Percentiles rank a stretch among this genome's conserved stretches.
phyloP scores from a whole-genome alignment of 2,329 filamentous ascomycete species.

The Botryotinia globosa region DNA sequence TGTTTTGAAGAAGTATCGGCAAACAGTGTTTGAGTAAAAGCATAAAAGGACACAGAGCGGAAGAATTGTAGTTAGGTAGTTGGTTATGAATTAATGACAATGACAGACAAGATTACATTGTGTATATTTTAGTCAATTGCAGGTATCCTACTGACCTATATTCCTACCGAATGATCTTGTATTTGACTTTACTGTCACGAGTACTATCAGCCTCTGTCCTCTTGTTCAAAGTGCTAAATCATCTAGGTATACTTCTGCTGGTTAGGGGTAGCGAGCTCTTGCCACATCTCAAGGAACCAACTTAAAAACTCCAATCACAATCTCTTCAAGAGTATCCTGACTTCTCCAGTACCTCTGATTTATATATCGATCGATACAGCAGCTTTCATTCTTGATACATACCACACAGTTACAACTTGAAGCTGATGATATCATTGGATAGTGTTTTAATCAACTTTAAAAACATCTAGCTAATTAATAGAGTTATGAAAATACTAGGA shows the following conservation, averaged over 20 bases:
- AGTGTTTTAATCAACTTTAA: background rate
- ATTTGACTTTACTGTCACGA: background rate
- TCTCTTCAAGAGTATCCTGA: background rate
- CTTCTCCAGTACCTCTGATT: background rate
- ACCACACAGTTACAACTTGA: background rate
- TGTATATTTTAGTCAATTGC: background rate
- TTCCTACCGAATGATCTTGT: background rate
- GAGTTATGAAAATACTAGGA: background rate
- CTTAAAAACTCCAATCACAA: background rate
- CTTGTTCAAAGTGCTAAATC: background rate
- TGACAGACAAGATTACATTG: background rate
- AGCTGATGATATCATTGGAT: background rate
- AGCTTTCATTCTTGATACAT: background rate
- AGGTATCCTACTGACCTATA: too few relatives aligned
- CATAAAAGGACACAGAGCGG: too few relatives aligned
- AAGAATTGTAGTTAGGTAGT: background rate
- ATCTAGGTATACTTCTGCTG: background rate
- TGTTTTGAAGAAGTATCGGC: too few relatives aligned
- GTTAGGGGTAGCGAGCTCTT: background rate
- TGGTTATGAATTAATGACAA: slow-evolving; percentile 1
- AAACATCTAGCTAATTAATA: background rate
- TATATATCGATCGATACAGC: background rate
- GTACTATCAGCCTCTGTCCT: background rate
- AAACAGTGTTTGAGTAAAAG: background rate
- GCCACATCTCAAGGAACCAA: background rate